Evolutionary conservation across 495 filamentous ascomycete species (phyloP).

Genomic region (Rostrohypoxylon terebratum): DNA sequence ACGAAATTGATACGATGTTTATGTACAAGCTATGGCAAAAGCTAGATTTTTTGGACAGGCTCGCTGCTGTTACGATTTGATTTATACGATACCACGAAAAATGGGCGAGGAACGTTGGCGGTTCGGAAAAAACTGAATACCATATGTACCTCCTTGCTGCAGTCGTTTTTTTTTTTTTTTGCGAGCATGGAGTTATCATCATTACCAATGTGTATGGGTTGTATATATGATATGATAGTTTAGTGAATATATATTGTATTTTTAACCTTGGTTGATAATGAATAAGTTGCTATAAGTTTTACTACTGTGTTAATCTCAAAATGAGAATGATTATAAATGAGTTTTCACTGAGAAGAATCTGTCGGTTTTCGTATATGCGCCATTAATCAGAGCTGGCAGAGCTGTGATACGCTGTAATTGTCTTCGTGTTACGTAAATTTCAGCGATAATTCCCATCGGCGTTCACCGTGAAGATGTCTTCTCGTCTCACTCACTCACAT

Average conservation of each 20-base stretch:
- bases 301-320: neutral
- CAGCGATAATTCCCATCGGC: neutral
- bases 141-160: neutral
- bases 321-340: neutral
- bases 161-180: neutral
- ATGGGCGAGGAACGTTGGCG: constrained; percentile 11
- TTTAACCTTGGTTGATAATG: neutral
- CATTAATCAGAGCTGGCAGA: neutral
- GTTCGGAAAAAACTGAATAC: constrained; percentile 25
- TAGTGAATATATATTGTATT: constrained; percentile 20
- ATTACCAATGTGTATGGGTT: constrained; percentile 20
- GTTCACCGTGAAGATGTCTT: neutral
- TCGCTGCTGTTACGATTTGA: constrained; percentile 31
- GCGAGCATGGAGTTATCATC: constrained; percentile 11
- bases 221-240: constrained; percentile 26
- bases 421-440: neutral
- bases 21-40: constrained; percentile 39
- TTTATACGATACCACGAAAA: constrained; percentile 45
- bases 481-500: neutral
- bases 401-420: neutral
- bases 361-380: neutral
- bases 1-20: constrained; percentile 17
- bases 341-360: neutral
- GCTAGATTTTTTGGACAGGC: constrained; percentile 43
- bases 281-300: neutral